These are phyloP conservation scores for Picea mariana DNA, from an alignment of 83 land plant genomes.

Conservation along the genomic window DNA sequence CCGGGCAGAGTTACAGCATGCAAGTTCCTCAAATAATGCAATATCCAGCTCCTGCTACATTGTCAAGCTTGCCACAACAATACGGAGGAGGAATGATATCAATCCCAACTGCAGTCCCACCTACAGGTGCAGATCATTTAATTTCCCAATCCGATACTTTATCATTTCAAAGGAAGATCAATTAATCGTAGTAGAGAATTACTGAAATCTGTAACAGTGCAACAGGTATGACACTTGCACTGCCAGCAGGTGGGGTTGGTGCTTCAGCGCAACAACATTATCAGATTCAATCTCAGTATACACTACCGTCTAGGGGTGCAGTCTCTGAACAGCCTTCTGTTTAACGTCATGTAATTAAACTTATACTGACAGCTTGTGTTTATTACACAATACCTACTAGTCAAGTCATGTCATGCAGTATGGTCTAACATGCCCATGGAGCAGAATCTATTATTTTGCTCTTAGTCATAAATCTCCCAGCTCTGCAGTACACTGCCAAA, in stretches of 20 bases:
- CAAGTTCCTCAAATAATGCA: constrained; percentile 6
- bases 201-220: constrained; percentile 2
- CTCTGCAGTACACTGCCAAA: neutral
- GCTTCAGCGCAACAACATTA: neutral
- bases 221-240: constrained; percentile 10
- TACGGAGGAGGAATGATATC: constrained; percentile 6
- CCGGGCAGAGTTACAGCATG: constrained; percentile 1
- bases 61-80: neutral
- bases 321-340: neutral
- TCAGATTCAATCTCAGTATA: neutral
- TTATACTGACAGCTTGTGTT: no score
- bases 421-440: neutral
- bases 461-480: neutral
- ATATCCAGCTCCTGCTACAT: neutral
- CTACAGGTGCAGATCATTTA: neutral
- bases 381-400: no score
- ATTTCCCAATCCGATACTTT: neutral
- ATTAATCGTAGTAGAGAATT: neutral
- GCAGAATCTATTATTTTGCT: neutral
- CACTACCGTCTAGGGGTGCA: neutral
- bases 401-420: neutral
- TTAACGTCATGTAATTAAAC: neutral
- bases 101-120: constrained; percentile 2
- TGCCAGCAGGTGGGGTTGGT: constrained; percentile 4
- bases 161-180: neutral